These are phyloP conservation scores for Tinospora cordifolia DNA, from an alignment of 164 flowering plant genomes.

Conservation along the genomic window DNA sequence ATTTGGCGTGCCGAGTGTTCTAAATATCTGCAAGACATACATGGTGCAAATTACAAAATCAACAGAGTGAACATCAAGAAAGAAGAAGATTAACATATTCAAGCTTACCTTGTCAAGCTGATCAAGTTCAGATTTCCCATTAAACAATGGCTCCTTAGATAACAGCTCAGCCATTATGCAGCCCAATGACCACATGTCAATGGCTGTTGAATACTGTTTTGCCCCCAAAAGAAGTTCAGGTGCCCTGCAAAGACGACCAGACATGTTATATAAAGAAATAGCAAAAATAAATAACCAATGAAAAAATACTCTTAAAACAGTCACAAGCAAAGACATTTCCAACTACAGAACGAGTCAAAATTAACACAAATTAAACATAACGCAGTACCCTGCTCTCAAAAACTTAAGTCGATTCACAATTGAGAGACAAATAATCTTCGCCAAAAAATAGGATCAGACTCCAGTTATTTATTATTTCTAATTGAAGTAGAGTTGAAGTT, in stretches of 20 bases:
- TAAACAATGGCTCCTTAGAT: conserved; percentile 75
- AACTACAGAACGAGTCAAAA: too few relatives aligned
- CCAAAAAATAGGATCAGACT: too few relatives aligned
- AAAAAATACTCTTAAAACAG: too few relatives aligned
- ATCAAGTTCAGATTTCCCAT: conserved; percentile 86
- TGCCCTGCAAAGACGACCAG: conserved; percentile 49
- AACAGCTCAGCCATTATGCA: conserved; percentile 97
- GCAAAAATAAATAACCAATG: too few relatives aligned
- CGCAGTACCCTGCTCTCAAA: too few relatives aligned
- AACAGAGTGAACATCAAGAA: not conserved
- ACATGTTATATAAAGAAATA: not conserved
- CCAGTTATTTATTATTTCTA: too few relatives aligned
- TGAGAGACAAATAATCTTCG: too few relatives aligned
- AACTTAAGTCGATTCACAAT: too few relatives aligned
- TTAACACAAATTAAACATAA: not conserved
- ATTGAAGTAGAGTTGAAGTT: too few relatives aligned
- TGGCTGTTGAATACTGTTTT: conserved; percentile 87
- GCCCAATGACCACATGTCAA: conserved; percentile 99
- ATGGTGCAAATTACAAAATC: too few relatives aligned
- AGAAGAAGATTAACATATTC: not conserved
- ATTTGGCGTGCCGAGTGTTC: conserved; percentile 81
- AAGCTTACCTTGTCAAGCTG: conserved; percentile 81
- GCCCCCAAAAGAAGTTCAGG: conserved; percentile 94
- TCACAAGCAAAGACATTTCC: too few relatives aligned
- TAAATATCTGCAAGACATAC: conserved; percentile 85